phyloP scores from a whole-genome alignment of 108 stramenopile species.

The Nitzschia putrida region DNA sequence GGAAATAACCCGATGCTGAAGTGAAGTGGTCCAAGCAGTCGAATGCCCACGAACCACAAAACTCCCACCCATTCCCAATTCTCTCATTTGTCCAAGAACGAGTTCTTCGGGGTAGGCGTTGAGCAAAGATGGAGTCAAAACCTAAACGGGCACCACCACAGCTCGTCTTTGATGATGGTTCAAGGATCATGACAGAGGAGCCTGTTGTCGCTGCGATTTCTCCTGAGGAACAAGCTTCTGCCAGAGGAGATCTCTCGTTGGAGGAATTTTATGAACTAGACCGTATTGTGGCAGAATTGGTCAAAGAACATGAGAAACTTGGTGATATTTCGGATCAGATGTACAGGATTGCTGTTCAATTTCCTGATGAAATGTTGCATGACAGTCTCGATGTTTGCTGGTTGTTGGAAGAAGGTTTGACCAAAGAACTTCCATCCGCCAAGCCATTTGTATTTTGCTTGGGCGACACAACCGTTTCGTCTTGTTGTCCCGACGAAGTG shows the following conservation, averaged over 20 bases:
- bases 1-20: no score
- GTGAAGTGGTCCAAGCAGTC: no score
- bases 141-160: slow-evolving; percentile 44
- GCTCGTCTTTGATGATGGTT: slow-evolving; percentile 84
- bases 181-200: slow-evolving; percentile 60
- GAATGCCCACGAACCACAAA: no score
- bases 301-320: neutral
- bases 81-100: no score
- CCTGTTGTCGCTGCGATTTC: slow-evolving; percentile 6
- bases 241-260: slow-evolving; percentile 48
- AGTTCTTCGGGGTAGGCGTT: neutral
- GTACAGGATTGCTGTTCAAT: slow-evolving; percentile 83
- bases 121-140: slow-evolving; percentile 6
- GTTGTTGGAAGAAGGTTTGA: slow-evolving; percentile 61
- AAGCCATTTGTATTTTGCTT: slow-evolving; percentile 82
- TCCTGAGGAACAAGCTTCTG: slow-evolving; percentile 5
- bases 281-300: slow-evolving; percentile 47
- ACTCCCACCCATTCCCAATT: no score
- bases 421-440: slow-evolving; percentile 7
- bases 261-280: slow-evolving; percentile 73
- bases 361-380: slow-evolving; percentile 82
- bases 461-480: slow-evolving; percentile 92
- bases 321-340: slow-evolving; percentile 40
- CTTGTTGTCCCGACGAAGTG: slow-evolving; percentile 95
- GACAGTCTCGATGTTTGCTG: slow-evolving; percentile 77